These are phyloP conservation scores for Trifolium subterraneum DNA, from an alignment of 306 rosid species.

Conservation along the genomic window DNA sequence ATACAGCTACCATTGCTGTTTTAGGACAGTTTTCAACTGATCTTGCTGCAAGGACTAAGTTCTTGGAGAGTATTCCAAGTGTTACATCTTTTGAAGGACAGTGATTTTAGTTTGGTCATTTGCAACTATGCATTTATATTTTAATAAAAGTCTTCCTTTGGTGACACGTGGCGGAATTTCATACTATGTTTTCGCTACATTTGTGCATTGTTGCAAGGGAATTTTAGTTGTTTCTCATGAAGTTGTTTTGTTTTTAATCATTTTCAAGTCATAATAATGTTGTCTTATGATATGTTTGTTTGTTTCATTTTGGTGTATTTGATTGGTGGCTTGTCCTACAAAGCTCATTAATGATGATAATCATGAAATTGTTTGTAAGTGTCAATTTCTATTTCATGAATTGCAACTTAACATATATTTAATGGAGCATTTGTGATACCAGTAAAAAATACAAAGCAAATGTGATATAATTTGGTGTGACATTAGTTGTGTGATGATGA, in stretches of 20 bases:
- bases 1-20: constrained; percentile 60
- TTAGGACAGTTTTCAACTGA: constrained; percentile 74
- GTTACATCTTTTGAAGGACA: constrained; percentile 39
- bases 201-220: neutral
- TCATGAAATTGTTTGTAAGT: neutral
- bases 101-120: neutral
- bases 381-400: neutral
- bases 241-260: neutral
- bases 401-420: neutral
- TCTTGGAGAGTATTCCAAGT: constrained; percentile 73
- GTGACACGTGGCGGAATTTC: neutral
- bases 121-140: neutral
- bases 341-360: neutral
- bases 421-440: too few relatives aligned
- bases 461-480: too few relatives aligned
- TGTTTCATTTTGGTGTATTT: neutral
- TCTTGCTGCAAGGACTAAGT: constrained; percentile 53
- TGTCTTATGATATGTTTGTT: neutral
- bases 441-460: too few relatives aligned
- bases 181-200: too few relatives aligned
- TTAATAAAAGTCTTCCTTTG: neutral
- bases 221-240: neutral
- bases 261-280: neutral
- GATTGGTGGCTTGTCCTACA: neutral
- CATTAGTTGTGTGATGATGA: too few relatives aligned